Percentiles rank a stretch among this genome's conserved stretches.
These are phyloP conservation scores for Platanus orientalis DNA, from an alignment of 164 flowering plant species.

Conservation along the genomic window DNA sequence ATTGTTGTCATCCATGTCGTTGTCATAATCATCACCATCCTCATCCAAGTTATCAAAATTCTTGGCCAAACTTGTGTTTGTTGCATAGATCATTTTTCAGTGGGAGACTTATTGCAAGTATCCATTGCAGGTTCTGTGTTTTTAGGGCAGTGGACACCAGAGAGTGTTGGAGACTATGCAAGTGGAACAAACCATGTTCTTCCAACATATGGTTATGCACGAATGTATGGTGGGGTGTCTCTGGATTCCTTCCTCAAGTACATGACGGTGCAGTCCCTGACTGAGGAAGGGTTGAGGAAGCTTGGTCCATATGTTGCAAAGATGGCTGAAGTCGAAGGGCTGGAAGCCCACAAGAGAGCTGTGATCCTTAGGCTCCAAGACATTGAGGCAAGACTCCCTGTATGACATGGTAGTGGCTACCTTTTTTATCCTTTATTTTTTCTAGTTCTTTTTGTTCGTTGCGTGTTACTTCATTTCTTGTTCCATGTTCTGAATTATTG, in stretches of 20 bases:
- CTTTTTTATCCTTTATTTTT: too few relatives aligned
- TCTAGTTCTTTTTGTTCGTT: too few relatives aligned
- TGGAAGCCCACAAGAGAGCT: conserved; percentile 96
- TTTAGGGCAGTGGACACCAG: conserved; percentile 94
- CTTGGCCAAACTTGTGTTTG: too few relatives aligned
- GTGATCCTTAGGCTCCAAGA: conserved; percentile 80
- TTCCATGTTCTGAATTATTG: too few relatives aligned
- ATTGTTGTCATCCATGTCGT: too few relatives aligned
- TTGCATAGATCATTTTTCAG: too few relatives aligned
- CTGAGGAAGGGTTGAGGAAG: conserved; percentile 75
- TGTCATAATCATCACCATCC: too few relatives aligned
- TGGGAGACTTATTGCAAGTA: too few relatives aligned
- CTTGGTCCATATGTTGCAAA: conserved; percentile 87
- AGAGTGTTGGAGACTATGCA: conserved; percentile 97
- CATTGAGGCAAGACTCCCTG: conserved; percentile 43
- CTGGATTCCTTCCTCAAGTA: conserved; percentile 86
- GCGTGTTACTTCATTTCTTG: too few relatives aligned
- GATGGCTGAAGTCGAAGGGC: conserved; percentile 94
- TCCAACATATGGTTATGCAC: conserved; percentile 93
- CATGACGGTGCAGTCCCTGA: conserved; percentile 85
- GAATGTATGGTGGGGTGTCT: conserved; percentile 94
- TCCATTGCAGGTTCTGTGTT: conserved; percentile 79
- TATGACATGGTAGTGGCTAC: not conserved
- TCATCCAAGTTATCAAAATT: too few relatives aligned
- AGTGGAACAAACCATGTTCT: conserved; percentile 98